These are phyloP conservation scores for Kickxella alabastrina DNA, from an alignment of 192 early-diverging fungal genomes.

Conservation along the genomic window DNA sequence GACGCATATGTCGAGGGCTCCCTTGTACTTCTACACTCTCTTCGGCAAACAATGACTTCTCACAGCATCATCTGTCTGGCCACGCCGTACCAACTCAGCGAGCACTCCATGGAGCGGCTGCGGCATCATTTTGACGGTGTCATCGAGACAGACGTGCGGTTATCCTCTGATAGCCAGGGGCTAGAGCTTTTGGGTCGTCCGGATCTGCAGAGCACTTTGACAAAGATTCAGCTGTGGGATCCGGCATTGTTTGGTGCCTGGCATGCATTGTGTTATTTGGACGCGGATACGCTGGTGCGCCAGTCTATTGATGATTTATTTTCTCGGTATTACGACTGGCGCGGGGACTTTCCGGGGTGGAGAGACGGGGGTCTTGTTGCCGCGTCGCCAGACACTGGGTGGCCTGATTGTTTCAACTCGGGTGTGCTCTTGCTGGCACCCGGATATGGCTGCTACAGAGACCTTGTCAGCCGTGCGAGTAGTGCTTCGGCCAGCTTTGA, in stretches of 20 bases:
- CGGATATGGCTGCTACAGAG: constrained; percentile 58
- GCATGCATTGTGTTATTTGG: constrained; percentile 72
- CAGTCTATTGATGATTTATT: constrained; percentile 82
- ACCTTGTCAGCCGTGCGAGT: constrained; percentile 49
- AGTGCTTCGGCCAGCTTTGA: constrained; percentile 66
- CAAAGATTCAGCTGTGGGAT: constrained; percentile 86
- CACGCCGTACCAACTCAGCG: constrained; percentile 57
- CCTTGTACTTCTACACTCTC: constrained; percentile 69
- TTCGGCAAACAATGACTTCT: constrained; percentile 62
- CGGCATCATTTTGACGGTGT: constrained; percentile 64
- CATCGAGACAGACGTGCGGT: constrained; percentile 62
- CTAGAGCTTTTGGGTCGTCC: constrained; percentile 75
- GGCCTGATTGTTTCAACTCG: constrained; percentile 98
- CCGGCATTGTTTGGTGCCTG: constrained; percentile 62
- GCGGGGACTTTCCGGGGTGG: constrained; percentile 25
- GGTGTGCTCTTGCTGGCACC: constrained; percentile 72
- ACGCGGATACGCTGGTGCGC: constrained; percentile 88
- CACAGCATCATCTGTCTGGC: constrained; percentile 67
- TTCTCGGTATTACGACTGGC: constrained; percentile 42
- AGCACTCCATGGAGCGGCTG: constrained; percentile 51
- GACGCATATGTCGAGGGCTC: constrained; percentile 85
- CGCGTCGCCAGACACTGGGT: constrained; percentile 88
- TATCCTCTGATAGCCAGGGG: constrained; percentile 53
- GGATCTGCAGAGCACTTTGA: constrained; percentile 85
- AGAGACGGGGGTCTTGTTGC: constrained; percentile 61